These are phyloP conservation scores for Biscogniauxia sp. DNA, from an alignment of 2,329 filamentous ascomycete species.

Conservation along the genomic window DNA sequence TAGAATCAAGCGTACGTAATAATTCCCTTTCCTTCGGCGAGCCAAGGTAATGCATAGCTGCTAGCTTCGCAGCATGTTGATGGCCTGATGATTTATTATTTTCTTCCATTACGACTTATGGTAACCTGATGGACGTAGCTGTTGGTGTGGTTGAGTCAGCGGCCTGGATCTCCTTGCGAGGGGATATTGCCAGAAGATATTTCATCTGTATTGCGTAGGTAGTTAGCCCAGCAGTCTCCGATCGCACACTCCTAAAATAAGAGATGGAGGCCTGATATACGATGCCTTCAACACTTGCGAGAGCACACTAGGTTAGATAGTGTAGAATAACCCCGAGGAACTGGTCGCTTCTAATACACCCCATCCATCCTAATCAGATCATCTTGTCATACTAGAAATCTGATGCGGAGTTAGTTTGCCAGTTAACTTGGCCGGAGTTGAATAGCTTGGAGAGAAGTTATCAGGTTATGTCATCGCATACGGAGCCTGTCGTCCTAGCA, in stretches of 20 bases:
- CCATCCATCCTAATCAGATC: neutral
- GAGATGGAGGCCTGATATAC: neutral
- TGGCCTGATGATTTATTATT: neutral
- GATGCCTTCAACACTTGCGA: neutral
- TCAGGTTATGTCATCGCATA: neutral
- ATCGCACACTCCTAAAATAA: neutral
- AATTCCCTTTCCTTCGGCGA: conserved; percentile 6
- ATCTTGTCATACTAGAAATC: neutral
- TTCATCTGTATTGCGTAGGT: neutral
- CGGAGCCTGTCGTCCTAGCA: neutral
- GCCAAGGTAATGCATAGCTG: conserved; percentile 2
- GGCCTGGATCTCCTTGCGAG: neutral
- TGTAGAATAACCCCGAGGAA: neutral
- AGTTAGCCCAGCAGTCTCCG: neutral
- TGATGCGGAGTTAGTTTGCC: neutral
- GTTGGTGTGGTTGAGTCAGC: neutral
- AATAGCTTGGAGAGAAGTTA: neutral
- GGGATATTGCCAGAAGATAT: neutral
- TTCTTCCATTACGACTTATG: neutral
- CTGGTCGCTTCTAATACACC: neutral
- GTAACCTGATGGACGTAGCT: neutral
- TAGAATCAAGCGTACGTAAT: conserved; percentile 10
- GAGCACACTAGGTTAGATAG: too few relatives aligned
- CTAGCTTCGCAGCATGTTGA: conserved; percentile 3
- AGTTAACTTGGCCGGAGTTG: neutral